Evolutionary conservation across 2,329 filamentous ascomycete genomes (phyloP).

Genomic region (Sodiomyces alkalinus): DNA sequence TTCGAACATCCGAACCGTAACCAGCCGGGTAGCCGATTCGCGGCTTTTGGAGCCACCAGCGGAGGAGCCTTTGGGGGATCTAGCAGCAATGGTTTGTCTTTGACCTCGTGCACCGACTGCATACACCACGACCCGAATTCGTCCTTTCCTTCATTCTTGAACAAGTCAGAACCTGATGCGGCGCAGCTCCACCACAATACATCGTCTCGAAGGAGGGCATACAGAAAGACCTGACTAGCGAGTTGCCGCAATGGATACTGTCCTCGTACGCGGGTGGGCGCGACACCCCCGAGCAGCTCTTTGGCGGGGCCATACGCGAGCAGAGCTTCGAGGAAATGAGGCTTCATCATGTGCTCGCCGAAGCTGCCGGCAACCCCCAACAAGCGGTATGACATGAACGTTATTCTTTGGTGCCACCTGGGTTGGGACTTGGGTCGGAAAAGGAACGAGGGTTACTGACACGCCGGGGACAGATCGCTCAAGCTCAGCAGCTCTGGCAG

Average conservation of each 20-base stretch:
- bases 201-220: conserved; percentile 44
- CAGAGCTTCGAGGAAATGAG: conserved; percentile 82
- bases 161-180: neutral
- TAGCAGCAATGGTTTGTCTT: conserved; percentile 4
- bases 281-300: conserved; percentile 66
- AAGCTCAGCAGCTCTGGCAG: conserved; percentile 45
- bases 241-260: conserved; percentile 71
- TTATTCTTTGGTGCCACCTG: neutral
- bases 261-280: conserved; percentile 71
- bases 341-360: conserved; percentile 50
- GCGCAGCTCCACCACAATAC: conserved; percentile 21
- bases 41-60: conserved; percentile 6
- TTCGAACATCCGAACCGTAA: conserved; percentile 32
- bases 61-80: conserved; percentile 7
- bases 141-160: neutral
- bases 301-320: conserved; percentile 65
- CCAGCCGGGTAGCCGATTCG: conserved; percentile 8
- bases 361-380: conserved; percentile 42
- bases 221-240: conserved; percentile 49
- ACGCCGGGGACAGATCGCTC: conserved; percentile 31
- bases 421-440: neutral
- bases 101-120: no score
- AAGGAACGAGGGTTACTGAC: conserved; percentile 1
- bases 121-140: neutral
- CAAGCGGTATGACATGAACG: conserved; percentile 27